Evolutionary conservation across 306 rosid genomes (phyloP), one percentile per base, ranked within the genome.

Genomic region (Ormosia semicastrata): DNA sequence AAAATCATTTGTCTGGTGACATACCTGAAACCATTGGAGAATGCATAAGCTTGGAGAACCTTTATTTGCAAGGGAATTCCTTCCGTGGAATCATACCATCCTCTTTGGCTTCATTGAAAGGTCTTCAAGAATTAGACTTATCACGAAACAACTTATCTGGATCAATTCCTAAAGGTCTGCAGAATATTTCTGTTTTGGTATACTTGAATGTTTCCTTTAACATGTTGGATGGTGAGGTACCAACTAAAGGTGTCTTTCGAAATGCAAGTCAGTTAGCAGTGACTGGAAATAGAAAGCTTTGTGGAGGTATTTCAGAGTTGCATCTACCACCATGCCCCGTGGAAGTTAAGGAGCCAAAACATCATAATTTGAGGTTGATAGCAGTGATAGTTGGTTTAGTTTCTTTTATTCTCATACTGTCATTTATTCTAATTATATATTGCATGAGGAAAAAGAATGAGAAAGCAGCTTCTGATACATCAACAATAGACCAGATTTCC

Each of bases 121-220:
- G 68, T 9, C 82, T 87, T 50, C 49, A 1, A 34, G 0, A 2
- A 40, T 65, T 87, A 75, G 87, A 88, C 54, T 24, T 89, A 5
- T 87, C 89, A 7, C 18, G 6, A 33, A 89, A 84, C 54, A 40
- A 17, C 8, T 77, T 91, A 40, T 67, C 77, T 0, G 87, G 90
- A 29, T 1, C 70, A 13, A 87, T 89, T 81, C 91, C 88, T 8
- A 5, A 58, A n/a, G 73, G 2, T 39, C 2, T 89, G 0, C 66
- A 87, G 2, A 73, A 80, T 3, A 14, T 83, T 34, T 10, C 41
- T 1, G 4, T 29, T 8, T 39, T 85, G 3, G 0, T 12, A 0
- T 49, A 79, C 67, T 34, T 90, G 78, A 85, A 87, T 75, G 39
- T 85, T 57, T 88, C 92, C 3, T 88, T 76, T 30, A 91, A 87